Evolutionary conservation across 192 early-diverging fungal genomes (phyloP).

Genomic region (Gigaspora rosea): DNA sequence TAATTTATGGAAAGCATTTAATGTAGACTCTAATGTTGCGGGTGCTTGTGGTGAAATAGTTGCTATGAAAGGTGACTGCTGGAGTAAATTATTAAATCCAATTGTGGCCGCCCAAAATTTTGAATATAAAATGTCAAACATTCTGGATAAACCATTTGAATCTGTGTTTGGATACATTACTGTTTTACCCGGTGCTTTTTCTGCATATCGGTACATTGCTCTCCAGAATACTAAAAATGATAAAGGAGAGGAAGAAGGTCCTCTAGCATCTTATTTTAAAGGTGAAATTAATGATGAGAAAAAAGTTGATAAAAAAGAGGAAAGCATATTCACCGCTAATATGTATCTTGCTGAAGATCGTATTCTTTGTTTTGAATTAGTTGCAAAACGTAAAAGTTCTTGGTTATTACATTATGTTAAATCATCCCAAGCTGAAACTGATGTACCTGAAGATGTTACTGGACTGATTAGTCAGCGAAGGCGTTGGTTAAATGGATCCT

Average conservation of each 20-base stretch:
- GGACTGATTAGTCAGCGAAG: slow-evolving; percentile 97
- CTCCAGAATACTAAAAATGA: slow-evolving; percentile 64
- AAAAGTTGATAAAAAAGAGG: slow-evolving; percentile 39
- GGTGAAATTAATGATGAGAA: slow-evolving; percentile 59
- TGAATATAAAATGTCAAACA: slow-evolving; percentile 75
- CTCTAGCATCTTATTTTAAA: slow-evolving; percentile 77
- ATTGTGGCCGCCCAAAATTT: slow-evolving; percentile 68
- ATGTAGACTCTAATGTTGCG: slow-evolving; percentile 58
- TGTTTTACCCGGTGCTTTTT: slow-evolving; percentile 85
- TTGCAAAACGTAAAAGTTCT: slow-evolving; percentile 65
- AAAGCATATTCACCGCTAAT: slow-evolving; percentile 70
- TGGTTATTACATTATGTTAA: slow-evolving; percentile 79
- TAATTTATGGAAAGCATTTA: slow-evolving; percentile 67
- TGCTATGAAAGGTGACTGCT: slow-evolving; percentile 68
- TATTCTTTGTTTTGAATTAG: slow-evolving; percentile 84
- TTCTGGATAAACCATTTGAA: slow-evolving; percentile 71
- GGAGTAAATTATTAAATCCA: slow-evolving; percentile 52
- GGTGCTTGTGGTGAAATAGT: slow-evolving; percentile 71
- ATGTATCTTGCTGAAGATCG: slow-evolving; percentile 87
- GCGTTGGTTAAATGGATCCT: slow-evolving; percentile 95
- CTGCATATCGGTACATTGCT: slow-evolving; percentile 78
- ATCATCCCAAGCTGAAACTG: slow-evolving; percentile 74
- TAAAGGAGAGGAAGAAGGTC: slow-evolving; percentile 40
- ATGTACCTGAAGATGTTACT: slow-evolving; percentile 73
- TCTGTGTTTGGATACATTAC: slow-evolving; percentile 87